A percentile compares a stretch with the other conserved stretches of the same genome.
phyloP scores from a whole-genome alignment of 2,329 filamentous ascomycete genomes.

The Lachnellula occidentalis region DNA sequence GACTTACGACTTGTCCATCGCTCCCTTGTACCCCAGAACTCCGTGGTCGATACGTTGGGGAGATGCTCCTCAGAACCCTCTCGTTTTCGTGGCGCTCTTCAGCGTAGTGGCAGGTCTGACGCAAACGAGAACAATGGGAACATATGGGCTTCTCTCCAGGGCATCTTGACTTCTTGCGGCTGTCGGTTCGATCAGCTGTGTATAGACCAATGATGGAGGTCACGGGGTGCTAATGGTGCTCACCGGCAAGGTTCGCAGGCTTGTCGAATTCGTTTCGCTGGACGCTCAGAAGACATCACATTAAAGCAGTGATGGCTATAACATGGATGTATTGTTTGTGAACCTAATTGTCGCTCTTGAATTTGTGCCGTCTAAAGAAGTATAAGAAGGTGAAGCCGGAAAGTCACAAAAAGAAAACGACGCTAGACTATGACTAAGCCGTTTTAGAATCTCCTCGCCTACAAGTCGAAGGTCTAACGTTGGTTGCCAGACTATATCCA shows the following conservation, averaged over 20 bases:
- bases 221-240: conserved; percentile 2
- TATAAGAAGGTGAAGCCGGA: not conserved
- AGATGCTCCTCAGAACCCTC: conserved; percentile 8
- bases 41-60: conserved; percentile 6
- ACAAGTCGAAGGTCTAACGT: too few relatives aligned
- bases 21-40: not conserved
- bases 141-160: conserved; percentile 45
- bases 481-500: too few relatives aligned
- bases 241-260: conserved; percentile 36
- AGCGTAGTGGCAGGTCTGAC: conserved; percentile 42
- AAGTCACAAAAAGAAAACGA: too few relatives aligned
- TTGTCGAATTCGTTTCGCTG: conserved; percentile 28
- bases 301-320: not conserved
- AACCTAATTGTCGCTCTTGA: not conserved
- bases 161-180: conserved; percentile 47
- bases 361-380: not conserved
- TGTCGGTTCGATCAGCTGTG: conserved; percentile 20
- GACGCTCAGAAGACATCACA: conserved; percentile 23
- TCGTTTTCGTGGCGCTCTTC: conserved; percentile 22
- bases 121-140: conserved; percentile 43
- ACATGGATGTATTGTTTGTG: not conserved
- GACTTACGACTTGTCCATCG: conserved; percentile 11
- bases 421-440: not conserved
- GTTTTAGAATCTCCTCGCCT: too few relatives aligned
- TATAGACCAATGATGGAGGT: not conserved